Base-by-base conservation (phyloP, 1,139 yeast species). In the Sporopachydermia cereana region DNA sequence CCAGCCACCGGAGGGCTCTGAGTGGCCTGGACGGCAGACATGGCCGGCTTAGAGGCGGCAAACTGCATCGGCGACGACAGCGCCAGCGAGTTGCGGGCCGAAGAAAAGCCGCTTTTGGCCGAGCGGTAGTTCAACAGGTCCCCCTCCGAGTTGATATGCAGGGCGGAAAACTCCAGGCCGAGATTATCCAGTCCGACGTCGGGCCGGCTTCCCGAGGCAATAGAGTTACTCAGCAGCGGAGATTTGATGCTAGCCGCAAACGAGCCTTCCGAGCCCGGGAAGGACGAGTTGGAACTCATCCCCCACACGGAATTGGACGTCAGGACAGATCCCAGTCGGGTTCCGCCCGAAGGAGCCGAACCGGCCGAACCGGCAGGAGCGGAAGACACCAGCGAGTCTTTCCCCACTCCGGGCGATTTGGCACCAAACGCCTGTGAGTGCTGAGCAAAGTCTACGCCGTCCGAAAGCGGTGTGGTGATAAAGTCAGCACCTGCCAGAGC, bases 291-390 rank as follows among this genome's bases (percentile, higher is more conserved):
- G 18, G 39, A 7, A 12, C 20, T 12, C 5, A 34, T n/a, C 9
- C 39, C 22, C 39, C 39, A 34, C 9, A 34, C 39, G 5, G 39
- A 34, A 34, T 34, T 34, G 9, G 39, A 34, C 9, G 39, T 34
- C 39, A 34, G 22, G 12, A 34, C 39, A 34, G 39, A 34, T 9
- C 39, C 22, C 9, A 34, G n/a, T 7, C 39, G 18, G 12, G 30
- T 12, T 12, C 30, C 30, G 14, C 14, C 12, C 14, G 30, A 12
- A 27, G 30, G 12, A 27, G 30, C n/a, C 12, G 39, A 34, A 5
- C 22, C 22, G 9, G 39, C 9, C 9, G 22, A 12, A 16, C 22
- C 18, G 12, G 39, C 5, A 34, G n/a, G 12, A n/a, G 39, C 9
- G 9, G 39, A 7, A 5, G 18, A 9, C 12, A 7, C n/a, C 22